These are phyloP conservation scores for Crassisporium funariophilum DNA, from an alignment of 768 basidiomycete genomes.

Conservation along the genomic window DNA sequence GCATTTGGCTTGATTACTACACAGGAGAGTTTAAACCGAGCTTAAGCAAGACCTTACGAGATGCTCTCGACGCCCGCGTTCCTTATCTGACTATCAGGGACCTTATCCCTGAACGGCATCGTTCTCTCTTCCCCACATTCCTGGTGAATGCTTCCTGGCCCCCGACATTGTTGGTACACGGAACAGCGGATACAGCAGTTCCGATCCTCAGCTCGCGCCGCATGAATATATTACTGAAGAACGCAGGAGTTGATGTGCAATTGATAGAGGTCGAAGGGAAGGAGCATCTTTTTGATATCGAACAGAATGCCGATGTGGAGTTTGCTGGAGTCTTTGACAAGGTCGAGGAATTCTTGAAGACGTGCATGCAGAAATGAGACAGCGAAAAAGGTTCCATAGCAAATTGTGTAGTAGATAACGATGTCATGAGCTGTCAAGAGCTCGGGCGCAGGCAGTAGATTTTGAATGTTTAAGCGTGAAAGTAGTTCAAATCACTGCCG, in stretches of 20 bases:
- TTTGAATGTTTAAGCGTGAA: too few relatives aligned
- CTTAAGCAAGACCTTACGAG: constrained; percentile 35
- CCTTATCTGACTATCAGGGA: background rate
- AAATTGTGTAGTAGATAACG: too few relatives aligned
- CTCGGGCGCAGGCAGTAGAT: too few relatives aligned
- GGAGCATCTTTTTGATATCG: constrained; percentile 61
- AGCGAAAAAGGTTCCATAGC: background rate
- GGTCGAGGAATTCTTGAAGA: constrained; percentile 2
- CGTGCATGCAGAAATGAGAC: background rate
- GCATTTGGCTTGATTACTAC: constrained; percentile 58
- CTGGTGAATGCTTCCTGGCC: constrained; percentile 41
- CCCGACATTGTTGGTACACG: constrained; percentile 49
- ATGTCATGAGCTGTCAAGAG: too few relatives aligned
- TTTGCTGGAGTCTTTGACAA: constrained; percentile 8
- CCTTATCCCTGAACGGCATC: constrained; percentile 31
- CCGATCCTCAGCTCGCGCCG: constrained; percentile 40
- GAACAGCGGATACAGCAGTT: constrained; percentile 50
- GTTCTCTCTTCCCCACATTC: constrained; percentile 49
- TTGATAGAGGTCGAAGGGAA: constrained; percentile 28
- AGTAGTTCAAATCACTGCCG: too few relatives aligned
- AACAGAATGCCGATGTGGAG: constrained; percentile 39
- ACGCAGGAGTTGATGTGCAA: constrained; percentile 30
- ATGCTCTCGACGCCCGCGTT: background rate
- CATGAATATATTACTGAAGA: constrained; percentile 30
- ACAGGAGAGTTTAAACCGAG: constrained; percentile 51